Evolutionary conservation across 2,329 filamentous ascomycete genomes (phyloP).

Genomic region (Tolypocladium album): DNA sequence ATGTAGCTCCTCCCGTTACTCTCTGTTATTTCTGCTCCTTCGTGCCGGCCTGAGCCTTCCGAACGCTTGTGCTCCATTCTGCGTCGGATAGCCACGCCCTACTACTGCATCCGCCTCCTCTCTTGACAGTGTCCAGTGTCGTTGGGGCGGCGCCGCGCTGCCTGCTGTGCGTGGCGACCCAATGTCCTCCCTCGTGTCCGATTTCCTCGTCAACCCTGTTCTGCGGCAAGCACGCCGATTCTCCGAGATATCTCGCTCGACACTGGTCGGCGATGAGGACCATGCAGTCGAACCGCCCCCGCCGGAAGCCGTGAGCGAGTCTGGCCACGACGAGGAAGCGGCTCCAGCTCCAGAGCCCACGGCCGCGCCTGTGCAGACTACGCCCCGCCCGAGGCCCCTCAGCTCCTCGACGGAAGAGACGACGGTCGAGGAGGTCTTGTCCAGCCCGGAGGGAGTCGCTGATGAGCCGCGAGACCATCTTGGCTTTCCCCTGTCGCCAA

Average conservation of each 20-base stretch:
- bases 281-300: slow-evolving; percentile 8
- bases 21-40: neutral
- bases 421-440: slow-evolving; percentile 17
- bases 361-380: slow-evolving; percentile 10
- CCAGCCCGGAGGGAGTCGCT: slow-evolving; percentile 10
- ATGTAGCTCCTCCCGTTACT: neutral
- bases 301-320: slow-evolving; percentile 15
- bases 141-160: slow-evolving; percentile 1
- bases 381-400: slow-evolving; percentile 15
- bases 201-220: slow-evolving; percentile 56
- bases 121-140: neutral
- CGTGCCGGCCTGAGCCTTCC: neutral
- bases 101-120: neutral
- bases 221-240: slow-evolving; percentile 55
- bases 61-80: neutral
- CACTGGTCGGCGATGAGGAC: slow-evolving; percentile 23
- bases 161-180: slow-evolving; percentile 9
- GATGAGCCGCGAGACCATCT: slow-evolving; percentile 20
- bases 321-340: slow-evolving; percentile 9
- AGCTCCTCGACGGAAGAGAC: slow-evolving; percentile 24
- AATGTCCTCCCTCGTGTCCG: slow-evolving; percentile 54
- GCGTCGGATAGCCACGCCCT: neutral
- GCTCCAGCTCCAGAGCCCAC: slow-evolving; percentile 3
- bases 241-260: slow-evolving; percentile 37
- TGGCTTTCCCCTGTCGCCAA: slow-evolving; percentile 18